These are phyloP conservation scores for Lotmaria passim DNA, from an alignment of 208 protist species.

Conservation along the genomic window DNA sequence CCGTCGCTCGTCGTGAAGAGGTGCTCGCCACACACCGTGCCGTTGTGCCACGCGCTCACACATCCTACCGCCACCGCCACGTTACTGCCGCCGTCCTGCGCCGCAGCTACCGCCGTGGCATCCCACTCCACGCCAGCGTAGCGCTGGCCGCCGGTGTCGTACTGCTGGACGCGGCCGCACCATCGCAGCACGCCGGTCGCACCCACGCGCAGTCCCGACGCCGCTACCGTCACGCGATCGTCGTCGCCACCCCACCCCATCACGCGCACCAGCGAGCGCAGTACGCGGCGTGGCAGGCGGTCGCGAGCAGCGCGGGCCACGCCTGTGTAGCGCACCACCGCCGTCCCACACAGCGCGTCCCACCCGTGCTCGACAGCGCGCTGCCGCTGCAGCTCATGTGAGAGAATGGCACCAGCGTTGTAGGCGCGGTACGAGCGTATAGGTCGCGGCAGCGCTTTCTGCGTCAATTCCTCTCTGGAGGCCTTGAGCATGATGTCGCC, in stretches of 20 bases:
- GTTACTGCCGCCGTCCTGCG: neutral
- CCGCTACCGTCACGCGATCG: neutral
- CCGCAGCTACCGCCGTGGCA: neutral
- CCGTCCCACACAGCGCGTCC: neutral
- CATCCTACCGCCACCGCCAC: neutral
- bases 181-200: conserved; percentile 41
- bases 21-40: conserved; percentile 56
- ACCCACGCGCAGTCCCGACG: neutral
- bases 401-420: conserved; percentile 31
- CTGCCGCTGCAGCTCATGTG: conserved; percentile 30
- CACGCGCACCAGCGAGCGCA: neutral
- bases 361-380: neutral
- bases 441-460: conserved; percentile 36
- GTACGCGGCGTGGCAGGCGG: neutral
- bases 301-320: neutral
- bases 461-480: conserved; percentile 33
- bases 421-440: conserved; percentile 26
- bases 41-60: conserved; percentile 33
- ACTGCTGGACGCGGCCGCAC: conserved; percentile 49
- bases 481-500: conserved; percentile 40
- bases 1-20: conserved; percentile 46
- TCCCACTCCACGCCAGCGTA: conserved; percentile 63
- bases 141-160: conserved; percentile 25
- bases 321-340: neutral
- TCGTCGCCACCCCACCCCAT: neutral